Percentiles rank a stretch among this genome's conserved stretches.
phyloP scores from a whole-genome alignment of 2,329 filamentous ascomycete genomes.

The Trichothecium roseum region DNA sequence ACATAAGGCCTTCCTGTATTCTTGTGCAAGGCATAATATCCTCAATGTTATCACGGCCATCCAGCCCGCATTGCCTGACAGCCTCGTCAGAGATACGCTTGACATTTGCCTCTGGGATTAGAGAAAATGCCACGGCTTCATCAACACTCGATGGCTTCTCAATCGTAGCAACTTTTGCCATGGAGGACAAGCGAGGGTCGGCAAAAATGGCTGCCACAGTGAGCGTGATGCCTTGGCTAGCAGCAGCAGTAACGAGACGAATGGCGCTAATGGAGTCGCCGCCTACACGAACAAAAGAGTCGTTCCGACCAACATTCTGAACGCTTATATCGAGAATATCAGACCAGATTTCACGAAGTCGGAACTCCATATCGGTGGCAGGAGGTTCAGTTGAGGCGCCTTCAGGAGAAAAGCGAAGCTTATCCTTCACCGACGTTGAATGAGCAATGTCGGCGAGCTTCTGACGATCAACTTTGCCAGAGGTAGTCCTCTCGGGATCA shows the following conservation, averaged over 20 bases:
- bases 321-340: slow-evolving; percentile 18
- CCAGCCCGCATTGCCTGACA: slow-evolving; percentile 1
- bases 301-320: slow-evolving; percentile 15
- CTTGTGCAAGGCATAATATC: slow-evolving; percentile 29
- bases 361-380: slow-evolving; percentile 21
- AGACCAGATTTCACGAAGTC: slow-evolving; percentile 20
- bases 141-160: not conserved
- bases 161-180: slow-evolving; percentile 18
- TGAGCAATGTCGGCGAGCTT: slow-evolving; percentile 1
- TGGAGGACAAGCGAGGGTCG: slow-evolving; percentile 27
- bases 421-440: not conserved
- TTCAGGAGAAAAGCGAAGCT: slow-evolving; percentile 11
- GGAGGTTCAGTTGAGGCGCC: slow-evolving; percentile 8
- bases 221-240: slow-evolving; percentile 20
- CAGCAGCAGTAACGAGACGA: slow-evolving; percentile 28
- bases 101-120: not conserved
- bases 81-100: not conserved
- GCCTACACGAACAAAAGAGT: slow-evolving; percentile 31
- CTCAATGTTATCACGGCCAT: slow-evolving; percentile 1
- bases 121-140: not conserved
- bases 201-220: slow-evolving; percentile 30
- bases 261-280: slow-evolving; percentile 37
- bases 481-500: slow-evolving; percentile 9
- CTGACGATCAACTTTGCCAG: slow-evolving; percentile 21
- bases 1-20: slow-evolving; percentile 29